Evolutionary conservation across 2,329 filamentous ascomycete species (phyloP).

Genomic region (Macrophomina tecta): DNA sequence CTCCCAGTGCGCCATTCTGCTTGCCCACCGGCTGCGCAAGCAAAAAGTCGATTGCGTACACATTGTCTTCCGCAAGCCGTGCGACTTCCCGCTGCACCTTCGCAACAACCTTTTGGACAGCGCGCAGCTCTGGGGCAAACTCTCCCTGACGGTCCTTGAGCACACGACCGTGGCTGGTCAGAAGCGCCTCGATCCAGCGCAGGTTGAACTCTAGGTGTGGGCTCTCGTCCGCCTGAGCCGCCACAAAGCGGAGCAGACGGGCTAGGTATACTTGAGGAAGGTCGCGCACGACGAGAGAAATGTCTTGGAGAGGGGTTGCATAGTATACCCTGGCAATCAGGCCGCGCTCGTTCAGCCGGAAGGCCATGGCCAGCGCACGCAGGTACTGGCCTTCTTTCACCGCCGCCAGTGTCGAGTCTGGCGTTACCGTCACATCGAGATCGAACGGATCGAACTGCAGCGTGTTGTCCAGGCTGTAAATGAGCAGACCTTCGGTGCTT

Average conservation of each 20-base stretch:
- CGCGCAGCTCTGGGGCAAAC: slow-evolving; percentile 82
- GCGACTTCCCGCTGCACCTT: slow-evolving; percentile 84
- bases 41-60: slow-evolving; percentile 87
- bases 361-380: slow-evolving; percentile 94
- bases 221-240: slow-evolving; percentile 83
- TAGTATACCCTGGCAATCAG: slow-evolving; percentile 88
- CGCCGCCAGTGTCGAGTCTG: slow-evolving; percentile 70
- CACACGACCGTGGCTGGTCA: slow-evolving; percentile 84
- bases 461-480: slow-evolving; percentile 87
- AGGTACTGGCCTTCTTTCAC: slow-evolving; percentile 82
- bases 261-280: slow-evolving; percentile 87
- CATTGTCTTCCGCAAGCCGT: slow-evolving; percentile 83
- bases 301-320: slow-evolving; percentile 75
- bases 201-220: slow-evolving; percentile 96
- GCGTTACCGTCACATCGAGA: slow-evolving; percentile 91
- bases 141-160: slow-evolving; percentile 80
- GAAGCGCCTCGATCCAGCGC: slow-evolving; percentile 82
- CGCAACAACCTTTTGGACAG: slow-evolving; percentile 79
- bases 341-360: slow-evolving; percentile 86
- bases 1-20: slow-evolving; percentile 29
- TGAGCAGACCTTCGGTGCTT: slow-evolving; percentile 89
- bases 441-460: slow-evolving; percentile 95
- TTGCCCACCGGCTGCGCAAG: slow-evolving; percentile 56
- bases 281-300: slow-evolving; percentile 77
- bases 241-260: slow-evolving; percentile 84